Evolutionary conservation across 2,329 filamentous ascomycete genomes (phyloP).

Genomic region (Aureobasidium sp.): DNA sequence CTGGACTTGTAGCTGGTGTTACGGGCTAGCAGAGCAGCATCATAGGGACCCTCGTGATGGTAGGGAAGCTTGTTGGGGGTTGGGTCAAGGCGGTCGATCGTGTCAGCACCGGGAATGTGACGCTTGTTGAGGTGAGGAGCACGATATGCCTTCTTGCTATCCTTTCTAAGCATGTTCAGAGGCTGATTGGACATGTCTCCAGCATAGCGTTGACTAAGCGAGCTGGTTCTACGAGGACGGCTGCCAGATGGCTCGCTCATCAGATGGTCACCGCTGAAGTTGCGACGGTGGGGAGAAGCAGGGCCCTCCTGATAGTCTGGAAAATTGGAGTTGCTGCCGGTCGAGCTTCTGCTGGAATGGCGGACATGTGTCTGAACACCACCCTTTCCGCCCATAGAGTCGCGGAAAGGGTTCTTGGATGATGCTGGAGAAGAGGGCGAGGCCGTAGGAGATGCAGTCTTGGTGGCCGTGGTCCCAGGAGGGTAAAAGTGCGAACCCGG

Average conservation of each 20-base stretch:
- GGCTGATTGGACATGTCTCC: constrained; percentile 59
- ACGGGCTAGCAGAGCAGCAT: constrained; percentile 67
- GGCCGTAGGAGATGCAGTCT: constrained; percentile 25
- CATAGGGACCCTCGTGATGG: constrained; percentile 86
- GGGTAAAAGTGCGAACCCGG: constrained; percentile 48
- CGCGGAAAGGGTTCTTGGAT: constrained; percentile 39
- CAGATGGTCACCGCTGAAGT: constrained; percentile 11
- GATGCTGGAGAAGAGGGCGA: constrained; percentile 28
- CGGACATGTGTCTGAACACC: constrained; percentile 13
- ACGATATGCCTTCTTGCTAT: constrained; percentile 58
- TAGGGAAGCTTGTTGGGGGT: constrained; percentile 57
- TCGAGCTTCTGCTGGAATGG: constrained; percentile 36
- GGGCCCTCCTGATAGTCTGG: constrained; percentile 39
- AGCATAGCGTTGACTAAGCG: constrained; percentile 52
- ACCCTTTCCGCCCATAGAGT: constrained; percentile 15
- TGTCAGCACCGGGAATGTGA: constrained; percentile 60
- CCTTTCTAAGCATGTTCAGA: constrained; percentile 56
- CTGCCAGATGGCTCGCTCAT: constrained; percentile 15
- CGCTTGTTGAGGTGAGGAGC: constrained; percentile 58
- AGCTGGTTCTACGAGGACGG: constrained; percentile 38
- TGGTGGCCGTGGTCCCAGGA: background rate
- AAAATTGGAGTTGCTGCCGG: constrained; percentile 46
- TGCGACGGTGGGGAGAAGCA: constrained; percentile 17
- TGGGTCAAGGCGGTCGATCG: constrained; percentile 71
- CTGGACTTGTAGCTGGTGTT: constrained; percentile 57